Evolutionary conservation across 179 eudicot species (phyloP).

Genomic region (Silene noctiflora): DNA sequence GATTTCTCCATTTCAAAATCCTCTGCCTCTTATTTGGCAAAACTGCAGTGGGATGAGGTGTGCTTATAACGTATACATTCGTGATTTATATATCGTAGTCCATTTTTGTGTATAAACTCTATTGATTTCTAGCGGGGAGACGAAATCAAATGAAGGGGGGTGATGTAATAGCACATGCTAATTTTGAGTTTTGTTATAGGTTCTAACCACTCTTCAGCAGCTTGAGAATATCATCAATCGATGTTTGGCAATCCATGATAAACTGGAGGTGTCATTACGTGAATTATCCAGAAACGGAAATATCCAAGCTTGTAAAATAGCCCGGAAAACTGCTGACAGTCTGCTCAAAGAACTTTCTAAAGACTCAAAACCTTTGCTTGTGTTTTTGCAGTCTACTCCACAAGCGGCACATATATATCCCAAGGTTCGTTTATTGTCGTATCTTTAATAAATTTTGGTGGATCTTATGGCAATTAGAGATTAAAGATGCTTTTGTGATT

Average conservation of each 20-base stretch:
- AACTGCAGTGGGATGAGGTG: slow-evolving; percentile 98
- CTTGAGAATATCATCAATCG: slow-evolving; percentile 52
- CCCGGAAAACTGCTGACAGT: slow-evolving; percentile 73
- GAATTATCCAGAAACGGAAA: slow-evolving; percentile 93
- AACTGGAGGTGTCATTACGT: slow-evolving; percentile 71
- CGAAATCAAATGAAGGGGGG: too few species aligned
- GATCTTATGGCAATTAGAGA: not conserved
- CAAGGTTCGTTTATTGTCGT: slow-evolving; percentile 50
- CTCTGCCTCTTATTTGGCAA: slow-evolving; percentile 86
- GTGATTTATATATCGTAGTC: not conserved
- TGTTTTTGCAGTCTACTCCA: slow-evolving; percentile 74
- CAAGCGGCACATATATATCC: slow-evolving; percentile 65
- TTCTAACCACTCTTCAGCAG: slow-evolving; percentile 73
- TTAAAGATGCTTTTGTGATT: not conserved
- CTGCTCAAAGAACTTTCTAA: slow-evolving; percentile 75
- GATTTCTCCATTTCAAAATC: slow-evolving; percentile 94
- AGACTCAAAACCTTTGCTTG: slow-evolving; percentile 76
- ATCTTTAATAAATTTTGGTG: not conserved
- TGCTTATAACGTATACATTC: slow-evolving; percentile 3
- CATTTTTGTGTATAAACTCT: not conserved
- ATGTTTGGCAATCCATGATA: slow-evolving; percentile 64
- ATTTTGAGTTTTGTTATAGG: slow-evolving; percentile 37
- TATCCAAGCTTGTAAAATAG: slow-evolving; percentile 77
- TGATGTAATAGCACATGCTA: not conserved
- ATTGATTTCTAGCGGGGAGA: not conserved